Evolutionary conservation across 2,329 filamentous ascomycete genomes (phyloP).

Genomic region (Davidsoniella eucalypti): DNA sequence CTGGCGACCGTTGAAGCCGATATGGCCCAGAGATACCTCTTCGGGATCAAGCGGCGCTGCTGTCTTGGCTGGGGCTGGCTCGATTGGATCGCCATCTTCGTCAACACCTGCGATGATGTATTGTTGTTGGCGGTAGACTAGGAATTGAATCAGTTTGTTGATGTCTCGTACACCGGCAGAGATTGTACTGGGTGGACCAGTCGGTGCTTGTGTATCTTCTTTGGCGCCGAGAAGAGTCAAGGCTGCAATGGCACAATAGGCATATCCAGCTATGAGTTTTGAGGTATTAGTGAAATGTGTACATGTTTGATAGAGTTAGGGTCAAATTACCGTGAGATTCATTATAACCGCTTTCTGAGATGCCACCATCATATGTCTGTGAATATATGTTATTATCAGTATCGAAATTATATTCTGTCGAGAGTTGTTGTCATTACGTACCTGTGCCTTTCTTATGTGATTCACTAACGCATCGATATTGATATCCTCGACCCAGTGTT

Average conservation of each 20-base stretch:
- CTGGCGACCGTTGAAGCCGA: slow-evolving; percentile 76
- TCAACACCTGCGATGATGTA: slow-evolving; percentile 36
- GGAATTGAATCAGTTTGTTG: slow-evolving; percentile 31
- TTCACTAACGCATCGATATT: slow-evolving; percentile 51
- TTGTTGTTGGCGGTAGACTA: slow-evolving; percentile 47
- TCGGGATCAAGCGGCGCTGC: slow-evolving; percentile 4
- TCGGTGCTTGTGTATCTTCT: slow-evolving; percentile 8
- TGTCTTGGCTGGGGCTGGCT: slow-evolving; percentile 4
- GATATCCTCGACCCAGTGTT: slow-evolving; percentile 51
- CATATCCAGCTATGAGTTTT: slow-evolving; percentile 51
- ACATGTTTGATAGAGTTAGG: slow-evolving; percentile 1
- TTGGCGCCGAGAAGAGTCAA: slow-evolving; percentile 51
- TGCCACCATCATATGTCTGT: slow-evolving; percentile 70
- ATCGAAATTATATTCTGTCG: neutral
- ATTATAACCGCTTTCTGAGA: slow-evolving; percentile 60
- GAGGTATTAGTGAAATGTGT: slow-evolving; percentile 19
- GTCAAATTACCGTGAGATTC: slow-evolving; percentile 61
- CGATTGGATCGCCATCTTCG: slow-evolving; percentile 23
- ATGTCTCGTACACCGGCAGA: slow-evolving; percentile 21
- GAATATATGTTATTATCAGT: neutral
- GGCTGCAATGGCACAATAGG: slow-evolving; percentile 71
- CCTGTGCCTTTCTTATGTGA: slow-evolving; percentile 53
- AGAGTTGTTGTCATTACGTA: slow-evolving; percentile 16
- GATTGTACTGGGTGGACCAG: slow-evolving; percentile 12
- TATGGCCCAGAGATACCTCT: slow-evolving; percentile 23